Evolutionary conservation across 164 flowering plant species (phyloP).

Genomic region (Nymphaea thermarum): DNA sequence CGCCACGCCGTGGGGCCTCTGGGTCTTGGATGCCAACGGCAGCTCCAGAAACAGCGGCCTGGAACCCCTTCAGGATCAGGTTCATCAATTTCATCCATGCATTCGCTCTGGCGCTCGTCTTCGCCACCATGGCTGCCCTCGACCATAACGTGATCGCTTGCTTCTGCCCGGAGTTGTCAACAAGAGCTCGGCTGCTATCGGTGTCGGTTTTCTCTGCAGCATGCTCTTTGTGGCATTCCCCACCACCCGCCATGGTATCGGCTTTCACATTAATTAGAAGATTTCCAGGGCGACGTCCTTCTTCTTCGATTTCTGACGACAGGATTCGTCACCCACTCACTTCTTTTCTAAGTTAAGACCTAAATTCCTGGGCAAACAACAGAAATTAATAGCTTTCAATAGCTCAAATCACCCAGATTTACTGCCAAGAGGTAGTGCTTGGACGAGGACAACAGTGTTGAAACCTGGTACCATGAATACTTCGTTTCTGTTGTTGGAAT

Average conservation of each 20-base stretch:
- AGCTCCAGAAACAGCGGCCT: constrained; percentile 1
- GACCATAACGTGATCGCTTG: constrained; percentile 52
- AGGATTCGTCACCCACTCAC: too few species aligned
- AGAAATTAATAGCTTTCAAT: too few species aligned
- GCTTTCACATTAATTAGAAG: too few species aligned
- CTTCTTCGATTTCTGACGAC: too few species aligned
- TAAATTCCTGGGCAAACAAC: too few species aligned
- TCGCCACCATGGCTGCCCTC: constrained; percentile 48
- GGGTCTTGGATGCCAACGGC: constrained; percentile 38
- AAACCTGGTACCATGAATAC: too few species aligned
- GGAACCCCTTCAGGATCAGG: constrained; percentile 20
- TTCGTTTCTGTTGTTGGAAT: too few species aligned
- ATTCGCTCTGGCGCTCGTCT: constrained; percentile 36
- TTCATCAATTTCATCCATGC: constrained; percentile 52
- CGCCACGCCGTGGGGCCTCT: constrained; percentile 41
- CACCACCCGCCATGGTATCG: constrained; percentile 23
- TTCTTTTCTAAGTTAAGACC: too few species aligned
- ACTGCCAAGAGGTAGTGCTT: too few species aligned
- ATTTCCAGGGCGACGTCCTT: too few species aligned
- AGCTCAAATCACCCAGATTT: too few species aligned
- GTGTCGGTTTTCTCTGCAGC: constrained; percentile 18
- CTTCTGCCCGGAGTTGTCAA: constrained; percentile 44
- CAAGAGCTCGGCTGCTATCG: constrained; percentile 30
- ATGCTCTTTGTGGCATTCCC: constrained; percentile 21
- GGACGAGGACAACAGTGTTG: too few species aligned